A percentile compares a stretch with the other conserved stretches of the same genome.
Conservation (phyloP, 306 rosid genomes). For the Astragalus membranaceus region DNA sequence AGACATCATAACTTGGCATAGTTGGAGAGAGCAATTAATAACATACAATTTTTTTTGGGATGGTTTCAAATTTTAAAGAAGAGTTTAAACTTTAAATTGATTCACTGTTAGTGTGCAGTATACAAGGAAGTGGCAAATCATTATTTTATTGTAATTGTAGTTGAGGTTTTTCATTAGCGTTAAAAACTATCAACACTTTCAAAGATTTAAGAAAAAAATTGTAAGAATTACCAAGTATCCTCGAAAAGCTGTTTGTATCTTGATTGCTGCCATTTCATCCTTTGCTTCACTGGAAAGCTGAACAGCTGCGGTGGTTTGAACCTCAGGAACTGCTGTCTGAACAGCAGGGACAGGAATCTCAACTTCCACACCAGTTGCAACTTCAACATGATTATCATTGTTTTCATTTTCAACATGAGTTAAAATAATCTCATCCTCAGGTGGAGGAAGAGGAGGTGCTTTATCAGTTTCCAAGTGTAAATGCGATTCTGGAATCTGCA, state of each 20-base stretch:
- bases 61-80: background rate
- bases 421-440: constrained; percentile 51
- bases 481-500: constrained; percentile 33
- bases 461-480: constrained; percentile 32
- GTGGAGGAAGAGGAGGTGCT: constrained; percentile 50
- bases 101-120: background rate
- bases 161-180: background rate
- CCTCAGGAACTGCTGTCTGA: constrained; percentile 30
- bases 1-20: background rate
- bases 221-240: constrained; percentile 70
- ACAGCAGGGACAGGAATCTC: constrained; percentile 31
- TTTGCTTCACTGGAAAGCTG: constrained; percentile 39
- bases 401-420: constrained; percentile 41
- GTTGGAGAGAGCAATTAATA: background rate
- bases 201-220: background rate
- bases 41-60: background rate
- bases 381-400: constrained; percentile 33
- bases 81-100: background rate
- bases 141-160: background rate
- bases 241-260: constrained; percentile 86
- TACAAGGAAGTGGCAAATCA: constrained; percentile 7
- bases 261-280: constrained; percentile 67
- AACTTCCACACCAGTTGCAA: constrained; percentile 18
- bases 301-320: constrained; percentile 28
- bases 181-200: background rate